Conservation (phyloP, 495 filamentous ascomycete genomes). For the Trichoderma parareesei region DNA sequence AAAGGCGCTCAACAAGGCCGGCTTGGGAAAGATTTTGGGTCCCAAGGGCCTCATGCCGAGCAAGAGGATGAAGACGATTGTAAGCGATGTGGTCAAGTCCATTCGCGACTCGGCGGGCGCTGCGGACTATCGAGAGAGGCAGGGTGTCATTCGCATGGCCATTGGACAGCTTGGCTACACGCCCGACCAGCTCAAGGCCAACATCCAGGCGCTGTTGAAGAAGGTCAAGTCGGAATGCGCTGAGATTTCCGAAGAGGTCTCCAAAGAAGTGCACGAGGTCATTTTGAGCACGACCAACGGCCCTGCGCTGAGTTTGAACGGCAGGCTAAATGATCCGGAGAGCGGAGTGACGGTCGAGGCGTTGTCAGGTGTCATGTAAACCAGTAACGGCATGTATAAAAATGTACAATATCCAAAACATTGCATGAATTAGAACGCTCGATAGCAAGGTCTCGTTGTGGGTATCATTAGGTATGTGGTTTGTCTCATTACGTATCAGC, state of each 20-base stretch:
- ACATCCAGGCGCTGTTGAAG: conserved; percentile 70
- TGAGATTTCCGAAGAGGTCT: conserved; percentile 56
- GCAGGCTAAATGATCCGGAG: conserved; percentile 55
- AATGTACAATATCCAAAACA: conserved; percentile 28
- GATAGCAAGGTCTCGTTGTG: conserved; percentile 35
- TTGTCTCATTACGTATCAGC: conserved; percentile 5
- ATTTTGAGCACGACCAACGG: conserved; percentile 84
- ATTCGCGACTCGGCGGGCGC: conserved; percentile 76
- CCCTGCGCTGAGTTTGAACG: conserved; percentile 80
- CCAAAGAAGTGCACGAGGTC: conserved; percentile 84
- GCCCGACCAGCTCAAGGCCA: conserved; percentile 75
- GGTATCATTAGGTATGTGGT: conserved; percentile 16
- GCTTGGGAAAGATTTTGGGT: conserved; percentile 72
- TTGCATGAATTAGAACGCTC: conserved; percentile 31
- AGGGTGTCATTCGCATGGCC: conserved; percentile 78
- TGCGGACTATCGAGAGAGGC: conserved; percentile 75
- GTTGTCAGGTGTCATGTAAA: conserved; percentile 43
- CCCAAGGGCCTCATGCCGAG: conserved; percentile 89
- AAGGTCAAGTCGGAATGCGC: conserved; percentile 70
- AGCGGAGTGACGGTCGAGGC: conserved; percentile 46
- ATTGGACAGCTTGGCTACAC: conserved; percentile 88
- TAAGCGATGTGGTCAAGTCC: conserved; percentile 59
- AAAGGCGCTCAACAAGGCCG: conserved; percentile 63
- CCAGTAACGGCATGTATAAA: conserved; percentile 16
- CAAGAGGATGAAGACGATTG: conserved; percentile 76